Percentiles rank a stretch among this genome's conserved stretches.
Conservation (phyloP, 306 rosid species). For the Leucaena leucocephala region DNA sequence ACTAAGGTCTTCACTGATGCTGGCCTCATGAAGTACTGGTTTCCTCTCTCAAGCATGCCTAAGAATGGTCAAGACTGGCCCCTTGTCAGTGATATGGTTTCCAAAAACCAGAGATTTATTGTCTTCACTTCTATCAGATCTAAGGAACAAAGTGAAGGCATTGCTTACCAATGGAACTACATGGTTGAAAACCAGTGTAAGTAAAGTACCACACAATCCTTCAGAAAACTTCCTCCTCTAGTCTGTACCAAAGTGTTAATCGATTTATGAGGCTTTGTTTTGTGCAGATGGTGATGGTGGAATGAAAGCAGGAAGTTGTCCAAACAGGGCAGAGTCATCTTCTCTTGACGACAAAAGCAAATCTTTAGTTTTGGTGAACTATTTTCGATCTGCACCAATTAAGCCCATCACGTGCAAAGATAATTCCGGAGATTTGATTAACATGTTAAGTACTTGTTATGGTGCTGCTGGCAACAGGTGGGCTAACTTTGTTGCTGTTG, state of each 20-base stretch:
- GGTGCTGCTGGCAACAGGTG: slow-evolving; percentile 72
- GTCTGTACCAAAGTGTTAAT: neutral
- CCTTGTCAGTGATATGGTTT: slow-evolving; percentile 73
- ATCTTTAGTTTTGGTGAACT: slow-evolving; percentile 75
- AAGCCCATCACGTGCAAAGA: slow-evolving; percentile 55
- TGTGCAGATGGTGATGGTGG: slow-evolving; percentile 85
- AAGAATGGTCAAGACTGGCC: slow-evolving; percentile 81
- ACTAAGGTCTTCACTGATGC: slow-evolving; percentile 69
- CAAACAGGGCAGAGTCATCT: slow-evolving; percentile 75
- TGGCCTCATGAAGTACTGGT: slow-evolving; percentile 79
- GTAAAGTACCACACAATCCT: slow-evolving; percentile 18
- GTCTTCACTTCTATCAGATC: slow-evolving; percentile 67
- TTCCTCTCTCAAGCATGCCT: slow-evolving; percentile 81
- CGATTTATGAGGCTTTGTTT: neutral
- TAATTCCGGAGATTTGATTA: slow-evolving; percentile 54
- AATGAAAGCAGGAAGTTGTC: slow-evolving; percentile 66
- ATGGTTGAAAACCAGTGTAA: slow-evolving; percentile 89
- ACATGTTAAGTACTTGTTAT: slow-evolving; percentile 71
- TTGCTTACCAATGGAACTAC: slow-evolving; percentile 89
- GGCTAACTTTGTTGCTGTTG: slow-evolving; percentile 68
- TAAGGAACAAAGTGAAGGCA: slow-evolving; percentile 75
- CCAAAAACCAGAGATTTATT: slow-evolving; percentile 74
- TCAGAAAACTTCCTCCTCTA: neutral
- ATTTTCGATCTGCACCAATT: slow-evolving; percentile 55
- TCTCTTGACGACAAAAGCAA: slow-evolving; percentile 67